Evolutionary conservation across 1,284 basidiomycete species (phyloP), one percentile per base, ranked within the genome.

Genomic region (Marasmius sp.): DNA sequence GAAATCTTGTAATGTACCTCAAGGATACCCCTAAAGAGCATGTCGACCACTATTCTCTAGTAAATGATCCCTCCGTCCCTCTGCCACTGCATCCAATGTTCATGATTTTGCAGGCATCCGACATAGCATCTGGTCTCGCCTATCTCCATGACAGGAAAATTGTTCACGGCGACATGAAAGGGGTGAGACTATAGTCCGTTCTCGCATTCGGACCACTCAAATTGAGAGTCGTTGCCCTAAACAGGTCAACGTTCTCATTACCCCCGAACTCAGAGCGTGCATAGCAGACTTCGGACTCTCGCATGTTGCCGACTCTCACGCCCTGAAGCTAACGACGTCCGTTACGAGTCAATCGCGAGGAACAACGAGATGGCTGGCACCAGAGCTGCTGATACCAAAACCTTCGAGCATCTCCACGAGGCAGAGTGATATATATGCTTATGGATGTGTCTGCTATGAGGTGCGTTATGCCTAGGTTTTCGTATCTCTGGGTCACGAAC

Each of bases 111-210:
- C 41, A 74, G 72, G 65, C 65, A 33, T 61, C 20, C 34, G 74
- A 75, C 58, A 64, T 77, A 18, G 72, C 72, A 2, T 41, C 67
- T 60, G 79, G 67, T 14, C 68, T 78, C 20, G 18, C 67, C 20
- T 79, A 77, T 59, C 65, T 79, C 8, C 77, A 79, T 38, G 60
- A 33, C 6, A 65, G 68, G 37, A 60, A 72, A 3, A 71, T 79
- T 49, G 56, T 78, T 11, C 78, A 80, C 18, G 73, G 77, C 22
- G 78, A 79, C 54, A 60, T 80, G 39, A 80, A 78, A 59, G 70
- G 68, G 50, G 77, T 77, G 61, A 69, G 77, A 57, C 49, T 49
- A 37, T 27, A 14, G 56, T 12, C n/a, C 4, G 11, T 47, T n/a
- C 8, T 18, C 8, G 16, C 11, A 47, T 47, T n/a, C 20, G 2